Evolutionary conservation across 176 grass and related monocot genomes (phyloP).

Genomic region (Phoenix roebelenii): DNA sequence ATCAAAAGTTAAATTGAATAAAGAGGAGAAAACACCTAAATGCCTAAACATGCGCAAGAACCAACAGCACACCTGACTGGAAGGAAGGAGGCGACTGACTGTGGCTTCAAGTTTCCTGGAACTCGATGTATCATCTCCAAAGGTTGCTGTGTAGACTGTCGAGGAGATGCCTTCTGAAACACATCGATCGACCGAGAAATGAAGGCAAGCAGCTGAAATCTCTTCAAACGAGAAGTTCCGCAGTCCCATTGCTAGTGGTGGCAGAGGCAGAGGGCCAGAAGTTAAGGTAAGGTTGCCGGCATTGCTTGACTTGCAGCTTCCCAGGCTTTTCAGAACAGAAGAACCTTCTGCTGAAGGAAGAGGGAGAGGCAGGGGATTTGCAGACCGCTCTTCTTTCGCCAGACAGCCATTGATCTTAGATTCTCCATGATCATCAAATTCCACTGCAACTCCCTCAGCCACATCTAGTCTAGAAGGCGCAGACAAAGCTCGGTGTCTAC

Average conservation of each 20-base stretch:
- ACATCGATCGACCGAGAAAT: constrained; percentile 57
- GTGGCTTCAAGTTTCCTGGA: constrained; percentile 66
- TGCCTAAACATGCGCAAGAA: too few relatives aligned
- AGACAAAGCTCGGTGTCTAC: constrained; percentile 56
- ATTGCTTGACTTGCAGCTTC: constrained; percentile 66
- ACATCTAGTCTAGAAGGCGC: constrained; percentile 70
- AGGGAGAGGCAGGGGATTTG: constrained; percentile 80
- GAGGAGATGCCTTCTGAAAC: constrained; percentile 55
- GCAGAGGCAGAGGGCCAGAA: constrained; percentile 84
- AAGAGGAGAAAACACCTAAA: too few relatives aligned
- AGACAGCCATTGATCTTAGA: constrained; percentile 29
- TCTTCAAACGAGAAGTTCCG: constrained; percentile 75
- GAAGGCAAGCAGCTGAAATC: constrained; percentile 49
- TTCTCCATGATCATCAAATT: constrained; percentile 66
- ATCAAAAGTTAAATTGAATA: too few relatives aligned
- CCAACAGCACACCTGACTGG: constrained; percentile 42
- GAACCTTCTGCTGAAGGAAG: constrained; percentile 37
- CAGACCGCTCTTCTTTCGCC: constrained; percentile 46
- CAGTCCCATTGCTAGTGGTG: constrained; percentile 37
- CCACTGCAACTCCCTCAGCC: constrained; percentile 42
- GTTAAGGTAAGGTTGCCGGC: constrained; percentile 17
- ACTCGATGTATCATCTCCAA: constrained; percentile 45
- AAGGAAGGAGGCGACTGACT: constrained; percentile 47
- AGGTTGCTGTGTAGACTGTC: constrained; percentile 72
- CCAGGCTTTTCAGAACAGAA: constrained; percentile 44